phyloP scores from a whole-genome alignment of 1,284 basidiomycete species.

The Athelia sp. region DNA sequence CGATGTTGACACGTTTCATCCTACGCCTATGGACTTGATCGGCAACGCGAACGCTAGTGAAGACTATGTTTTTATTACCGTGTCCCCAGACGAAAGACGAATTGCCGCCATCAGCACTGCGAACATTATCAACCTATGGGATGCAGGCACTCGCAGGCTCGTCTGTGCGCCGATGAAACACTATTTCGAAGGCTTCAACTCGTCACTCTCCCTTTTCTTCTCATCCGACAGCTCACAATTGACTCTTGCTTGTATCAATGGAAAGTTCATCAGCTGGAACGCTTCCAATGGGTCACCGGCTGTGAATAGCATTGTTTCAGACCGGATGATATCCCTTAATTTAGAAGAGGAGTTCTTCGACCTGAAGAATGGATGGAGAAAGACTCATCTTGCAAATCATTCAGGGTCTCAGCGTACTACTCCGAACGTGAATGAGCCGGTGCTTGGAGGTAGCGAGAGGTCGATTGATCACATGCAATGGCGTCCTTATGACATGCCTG shows the following conservation, averaged over 20 bases:
- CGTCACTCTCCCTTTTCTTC: neutral
- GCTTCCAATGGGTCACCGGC: neutral
- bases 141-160: neutral
- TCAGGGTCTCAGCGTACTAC: too few relatives aligned
- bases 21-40: neutral
- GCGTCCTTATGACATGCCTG: too few relatives aligned
- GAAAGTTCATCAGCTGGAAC: neutral
- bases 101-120: neutral
- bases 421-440: too few relatives aligned
- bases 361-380: neutral
- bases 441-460: too few relatives aligned
- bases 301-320: neutral
- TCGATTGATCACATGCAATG: too few relatives aligned
- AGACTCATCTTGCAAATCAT: neutral
- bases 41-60: neutral
- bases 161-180: neutral
- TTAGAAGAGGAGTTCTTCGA: neutral
- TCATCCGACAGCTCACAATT: neutral
- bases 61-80: neutral
- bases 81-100: neutral
- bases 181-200: neutral
- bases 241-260: neutral
- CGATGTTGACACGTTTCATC: neutral
- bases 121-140: neutral
- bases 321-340: neutral